Conservation (phyloP, 208 protist genomes). For the Trypanosoma rangeli region DNA sequence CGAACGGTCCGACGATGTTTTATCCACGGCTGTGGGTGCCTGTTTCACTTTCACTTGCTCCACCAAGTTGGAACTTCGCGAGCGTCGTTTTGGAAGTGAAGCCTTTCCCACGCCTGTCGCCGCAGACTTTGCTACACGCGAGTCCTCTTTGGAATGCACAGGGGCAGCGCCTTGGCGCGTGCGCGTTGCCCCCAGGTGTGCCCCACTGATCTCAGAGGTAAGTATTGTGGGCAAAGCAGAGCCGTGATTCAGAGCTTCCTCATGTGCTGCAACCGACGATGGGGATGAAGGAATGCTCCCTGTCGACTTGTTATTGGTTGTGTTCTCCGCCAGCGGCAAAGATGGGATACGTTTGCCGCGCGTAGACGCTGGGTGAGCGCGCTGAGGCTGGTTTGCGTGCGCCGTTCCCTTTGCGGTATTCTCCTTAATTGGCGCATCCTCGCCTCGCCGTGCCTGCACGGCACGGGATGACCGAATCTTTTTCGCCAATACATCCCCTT, state of each 20-base stretch:
- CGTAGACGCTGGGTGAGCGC: background rate
- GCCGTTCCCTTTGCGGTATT: background rate
- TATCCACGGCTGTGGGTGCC: background rate
- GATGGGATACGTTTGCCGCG: background rate
- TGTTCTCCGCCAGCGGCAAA: too few species aligned
- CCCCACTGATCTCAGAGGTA: background rate
- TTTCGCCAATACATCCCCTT: background rate
- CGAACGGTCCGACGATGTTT: background rate
- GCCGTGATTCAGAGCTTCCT: background rate
- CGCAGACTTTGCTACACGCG: background rate
- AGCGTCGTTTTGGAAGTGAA: background rate
- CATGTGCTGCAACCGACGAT: background rate
- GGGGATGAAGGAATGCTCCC: background rate
- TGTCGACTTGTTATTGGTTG: background rate
- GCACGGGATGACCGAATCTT: background rate
- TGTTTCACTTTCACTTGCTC: background rate
- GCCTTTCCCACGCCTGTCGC: background rate
- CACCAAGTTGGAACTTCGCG: background rate
- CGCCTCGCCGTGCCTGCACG: background rate
- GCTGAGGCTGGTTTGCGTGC: slow-evolving; percentile 29
- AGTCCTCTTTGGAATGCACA: background rate
- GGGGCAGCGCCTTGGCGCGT: background rate
- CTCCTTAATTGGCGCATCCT: background rate
- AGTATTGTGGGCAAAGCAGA: background rate
- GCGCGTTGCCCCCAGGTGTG: background rate